A percentile compares a stretch with the other conserved stretches of the same genome.
These are phyloP conservation scores for Nemania bipapillata DNA, from an alignment of 2,329 filamentous ascomycete genomes.

Conservation along the genomic window DNA sequence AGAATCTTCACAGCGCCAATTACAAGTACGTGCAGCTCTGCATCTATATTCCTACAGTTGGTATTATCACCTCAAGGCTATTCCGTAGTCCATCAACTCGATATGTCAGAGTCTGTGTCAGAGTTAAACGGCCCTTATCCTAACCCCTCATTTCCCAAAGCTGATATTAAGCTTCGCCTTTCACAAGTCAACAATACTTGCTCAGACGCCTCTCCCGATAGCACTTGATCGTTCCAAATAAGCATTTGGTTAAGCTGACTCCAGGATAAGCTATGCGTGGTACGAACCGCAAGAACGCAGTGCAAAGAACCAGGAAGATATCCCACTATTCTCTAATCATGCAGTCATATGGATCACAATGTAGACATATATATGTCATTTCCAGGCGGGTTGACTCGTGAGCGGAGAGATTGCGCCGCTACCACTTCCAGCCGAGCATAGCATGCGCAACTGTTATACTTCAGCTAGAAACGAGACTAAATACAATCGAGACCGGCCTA, in stretches of 20 bases:
- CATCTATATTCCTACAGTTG: no score
- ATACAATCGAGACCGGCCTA: background rate
- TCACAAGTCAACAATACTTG: background rate
- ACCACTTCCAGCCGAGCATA: background rate
- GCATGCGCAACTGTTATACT: slow-evolving; percentile 9
- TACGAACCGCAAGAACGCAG: background rate
- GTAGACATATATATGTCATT: slow-evolving; percentile 30
- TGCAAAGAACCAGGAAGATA: background rate
- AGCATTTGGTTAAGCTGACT: background rate
- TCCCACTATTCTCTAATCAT: slow-evolving; percentile 6
- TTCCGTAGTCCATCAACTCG: background rate
- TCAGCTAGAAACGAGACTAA: slow-evolving; percentile 24
- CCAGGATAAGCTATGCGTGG: background rate
- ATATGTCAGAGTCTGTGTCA: background rate
- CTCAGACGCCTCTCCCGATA: background rate
- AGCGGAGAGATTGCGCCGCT: background rate
- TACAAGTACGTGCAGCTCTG: no score
- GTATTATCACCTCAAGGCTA: no score
- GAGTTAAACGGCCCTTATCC: background rate
- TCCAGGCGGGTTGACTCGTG: slow-evolving; percentile 21
- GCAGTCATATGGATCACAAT: slow-evolving; percentile 14
- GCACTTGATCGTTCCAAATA: background rate
- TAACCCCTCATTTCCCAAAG: background rate
- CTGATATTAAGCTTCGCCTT: background rate
- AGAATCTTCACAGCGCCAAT: no score